phyloP scores from a whole-genome alignment of 352 stramenopile genomes.

The Saprolegnia diclina region DNA sequence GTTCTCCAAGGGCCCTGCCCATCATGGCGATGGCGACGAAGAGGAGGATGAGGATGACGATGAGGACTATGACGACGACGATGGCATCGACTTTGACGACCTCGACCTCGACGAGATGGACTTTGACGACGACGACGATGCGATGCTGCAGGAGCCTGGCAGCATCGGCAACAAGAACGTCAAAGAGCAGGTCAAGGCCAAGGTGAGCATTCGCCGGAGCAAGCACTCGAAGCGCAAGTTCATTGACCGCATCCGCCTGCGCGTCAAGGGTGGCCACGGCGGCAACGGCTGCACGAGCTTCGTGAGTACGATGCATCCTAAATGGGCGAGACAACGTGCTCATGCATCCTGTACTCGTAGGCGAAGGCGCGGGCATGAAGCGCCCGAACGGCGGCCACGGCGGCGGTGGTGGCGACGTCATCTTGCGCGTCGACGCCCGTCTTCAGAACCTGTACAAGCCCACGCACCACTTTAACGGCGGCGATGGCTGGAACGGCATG shows the following conservation, averaged over 20 bases:
- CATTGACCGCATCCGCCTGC: conserved; percentile 85
- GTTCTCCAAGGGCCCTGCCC: conserved; percentile 4
- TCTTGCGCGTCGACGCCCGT: conserved; percentile 61
- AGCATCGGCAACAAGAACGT: conserved; percentile 31
- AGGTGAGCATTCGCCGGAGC: conserved; percentile 70
- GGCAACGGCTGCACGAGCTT: conserved; percentile 86
- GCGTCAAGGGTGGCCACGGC: conserved; percentile 80
- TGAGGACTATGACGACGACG: conserved; percentile 37
- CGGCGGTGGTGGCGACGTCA: conserved; percentile 72
- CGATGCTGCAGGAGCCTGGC: conserved; percentile 32
- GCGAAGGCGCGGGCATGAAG: conserved; percentile 60
- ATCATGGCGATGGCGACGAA: conserved; percentile 37
- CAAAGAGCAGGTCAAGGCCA: conserved; percentile 84
- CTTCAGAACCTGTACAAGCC: conserved; percentile 81
- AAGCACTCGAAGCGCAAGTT: conserved; percentile 87
- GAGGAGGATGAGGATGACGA: conserved; percentile 33
- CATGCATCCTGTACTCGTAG: conserved; percentile 18
- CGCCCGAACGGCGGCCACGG: conserved; percentile 81
- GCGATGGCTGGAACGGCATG: conserved; percentile 74
- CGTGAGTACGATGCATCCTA: conserved; percentile 42
- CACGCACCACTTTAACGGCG: conserved; percentile 80
- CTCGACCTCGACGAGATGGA: conserved; percentile 33
- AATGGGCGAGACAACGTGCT: background rate
- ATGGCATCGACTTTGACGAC: conserved; percentile 39
- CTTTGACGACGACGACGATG: conserved; percentile 31